Evolutionary conservation across 2,329 filamentous ascomycete genomes (phyloP), one percentile per base, ranked within the genome.

Genomic region (Colletotrichum siamense): DNA sequence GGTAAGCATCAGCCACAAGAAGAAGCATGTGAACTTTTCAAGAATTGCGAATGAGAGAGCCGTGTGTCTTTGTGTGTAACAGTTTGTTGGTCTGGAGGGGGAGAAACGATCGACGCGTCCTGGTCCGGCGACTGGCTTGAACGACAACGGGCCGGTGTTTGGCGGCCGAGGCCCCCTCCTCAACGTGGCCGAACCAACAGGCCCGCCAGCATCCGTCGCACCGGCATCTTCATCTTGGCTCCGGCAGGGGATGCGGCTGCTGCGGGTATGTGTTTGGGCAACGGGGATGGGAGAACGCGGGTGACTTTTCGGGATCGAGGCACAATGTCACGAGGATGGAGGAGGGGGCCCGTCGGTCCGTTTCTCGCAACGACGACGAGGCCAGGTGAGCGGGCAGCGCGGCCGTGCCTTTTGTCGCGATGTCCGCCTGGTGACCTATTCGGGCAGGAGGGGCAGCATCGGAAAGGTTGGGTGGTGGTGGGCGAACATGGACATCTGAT

Each of bases 1-100:
- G 30, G 69, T 75, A 67, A 71, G 61, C 72, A 71, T 39, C 69
- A 75, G 68, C 68, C 72, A 68, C 73, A 39, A 26, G 39, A 30
- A 49, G 18, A 49, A 49, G 44, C 44, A 49, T 49, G 44, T 49
- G 44, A 49, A 49, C n/a, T 3, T 2, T 8, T 22, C n/a, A 22
- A 49, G 44, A 22, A 13, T 22, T 10, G 30, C 24, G 73, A 39
- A 28, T 13, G 24, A 24, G 16, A 22, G 36, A 65, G 22, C n/a
- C n/a, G 26, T 26, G 49, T 24, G 24, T 1, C 52, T 2, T 30
- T 36, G 30, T 26, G 65, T 49, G 49, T 34, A n/a, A 39, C 32
- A 59, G 15, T 16, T 3, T 55, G 65, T 68, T 68, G 44, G 65
- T 66, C 36, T 52, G 36, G 24, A 49, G 49, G 39, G 39, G 39